A percentile compares a stretch with the other conserved stretches of the same genome.
phyloP scores from a whole-genome alignment of 1,284 basidiomycete genomes.

The Cystobasidium slooffiae region DNA sequence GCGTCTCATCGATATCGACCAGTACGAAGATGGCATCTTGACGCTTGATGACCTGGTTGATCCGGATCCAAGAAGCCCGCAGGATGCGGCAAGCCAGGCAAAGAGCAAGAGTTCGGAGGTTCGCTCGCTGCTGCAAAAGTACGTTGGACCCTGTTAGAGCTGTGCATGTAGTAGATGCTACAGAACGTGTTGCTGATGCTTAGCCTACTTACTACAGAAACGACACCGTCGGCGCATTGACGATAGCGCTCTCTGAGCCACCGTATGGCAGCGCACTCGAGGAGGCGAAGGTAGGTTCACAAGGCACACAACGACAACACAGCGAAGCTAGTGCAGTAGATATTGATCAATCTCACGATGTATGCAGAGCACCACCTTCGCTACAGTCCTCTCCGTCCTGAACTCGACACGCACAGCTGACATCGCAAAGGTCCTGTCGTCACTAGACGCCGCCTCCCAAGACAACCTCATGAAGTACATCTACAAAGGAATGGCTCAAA shows the following conservation, averaged over 20 bases:
- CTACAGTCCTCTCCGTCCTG: slow-evolving; percentile 85
- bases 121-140: slow-evolving; percentile 35
- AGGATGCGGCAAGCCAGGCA: slow-evolving; percentile 39
- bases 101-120: slow-evolving; percentile 37
- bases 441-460: slow-evolving; percentile 76
- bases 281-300: slow-evolving; percentile 77
- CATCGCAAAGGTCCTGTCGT: slow-evolving; percentile 75
- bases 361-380: slow-evolving; percentile 72
- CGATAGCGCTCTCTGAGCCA: slow-evolving; percentile 70
- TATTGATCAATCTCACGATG: slow-evolving; percentile 1
- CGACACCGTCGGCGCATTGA: slow-evolving; percentile 74
- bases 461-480: slow-evolving; percentile 97
- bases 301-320: background rate
- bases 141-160: background rate
- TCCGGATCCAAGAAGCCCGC: slow-evolving; percentile 39
- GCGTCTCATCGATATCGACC: slow-evolving; percentile 41
- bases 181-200: background rate
- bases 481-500: slow-evolving; percentile 92
- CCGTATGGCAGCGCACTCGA: slow-evolving; percentile 84
- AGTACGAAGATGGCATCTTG: slow-evolving; percentile 38
- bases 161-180: background rate
- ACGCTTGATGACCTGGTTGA: slow-evolving; percentile 43
- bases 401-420: slow-evolving; percentile 93
- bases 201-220: slow-evolving; percentile 60
- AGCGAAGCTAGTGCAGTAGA: background rate